A percentile compares a stretch with the other conserved stretches of the same genome.
Evolutionary conservation across 805 yeast species (phyloP).

Genomic region (Lipomyces orientalis): DNA sequence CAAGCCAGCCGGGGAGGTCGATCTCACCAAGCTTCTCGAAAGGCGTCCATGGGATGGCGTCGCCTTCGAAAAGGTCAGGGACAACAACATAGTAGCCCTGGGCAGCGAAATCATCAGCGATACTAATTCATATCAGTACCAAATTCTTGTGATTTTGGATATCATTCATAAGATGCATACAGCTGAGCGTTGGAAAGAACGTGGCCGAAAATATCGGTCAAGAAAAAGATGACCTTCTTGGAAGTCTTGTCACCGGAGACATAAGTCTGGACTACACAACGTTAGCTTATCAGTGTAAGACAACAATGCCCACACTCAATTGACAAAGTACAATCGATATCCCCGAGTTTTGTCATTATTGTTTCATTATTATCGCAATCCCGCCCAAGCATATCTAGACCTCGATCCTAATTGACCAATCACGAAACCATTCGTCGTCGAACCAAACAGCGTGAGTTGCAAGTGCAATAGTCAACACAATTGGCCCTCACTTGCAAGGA

Average conservation of each 20-base stretch:
- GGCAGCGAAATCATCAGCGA: conserved; percentile 58
- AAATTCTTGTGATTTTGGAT: background rate
- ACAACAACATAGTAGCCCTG: conserved; percentile 68
- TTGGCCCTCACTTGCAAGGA: background rate
- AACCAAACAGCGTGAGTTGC: too few species aligned
- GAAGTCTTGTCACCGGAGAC: conserved; percentile 55
- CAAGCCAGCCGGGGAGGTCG: conserved; percentile 56
- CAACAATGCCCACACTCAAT: background rate
- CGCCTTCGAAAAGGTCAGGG: conserved; percentile 76
- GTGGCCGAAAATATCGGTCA: conserved; percentile 73
- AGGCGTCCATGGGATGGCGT: conserved; percentile 50
- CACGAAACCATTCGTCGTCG: too few species aligned
- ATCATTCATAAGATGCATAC: conserved; percentile 3
- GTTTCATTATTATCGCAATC: background rate
- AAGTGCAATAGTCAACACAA: too few species aligned
- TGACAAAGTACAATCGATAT: background rate
- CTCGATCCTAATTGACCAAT: background rate
- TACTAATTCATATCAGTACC: conserved; percentile 24
- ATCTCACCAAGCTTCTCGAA: conserved; percentile 33
- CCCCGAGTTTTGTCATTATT: background rate
- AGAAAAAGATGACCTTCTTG: conserved; percentile 61
- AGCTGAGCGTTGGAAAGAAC: conserved; percentile 61
- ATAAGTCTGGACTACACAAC: conserved; percentile 49
- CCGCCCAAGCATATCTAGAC: background rate
- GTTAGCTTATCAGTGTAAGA: conserved; percentile 9